phyloP scores from a whole-genome alignment of 192 early-diverging fungal species.

The Thamnidium elegans region DNA sequence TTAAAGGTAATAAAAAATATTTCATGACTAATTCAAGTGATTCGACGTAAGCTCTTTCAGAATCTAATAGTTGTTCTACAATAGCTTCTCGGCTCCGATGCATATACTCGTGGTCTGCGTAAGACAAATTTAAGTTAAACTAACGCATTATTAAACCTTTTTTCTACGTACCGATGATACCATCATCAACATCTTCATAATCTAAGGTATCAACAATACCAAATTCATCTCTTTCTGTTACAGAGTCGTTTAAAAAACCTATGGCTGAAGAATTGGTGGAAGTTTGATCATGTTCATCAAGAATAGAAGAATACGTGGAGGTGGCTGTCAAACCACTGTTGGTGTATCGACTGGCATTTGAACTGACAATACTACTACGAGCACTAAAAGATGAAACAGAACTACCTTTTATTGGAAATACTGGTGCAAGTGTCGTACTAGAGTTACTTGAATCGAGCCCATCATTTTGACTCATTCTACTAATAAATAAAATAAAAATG shows the following conservation, averaged over 20 bases:
- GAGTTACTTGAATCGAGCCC: constrained; percentile 3
- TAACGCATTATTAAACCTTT: too few relatives aligned
- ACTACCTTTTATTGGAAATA: not conserved
- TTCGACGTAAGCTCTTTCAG: constrained; percentile 27
- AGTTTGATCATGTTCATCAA: not conserved
- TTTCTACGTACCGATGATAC: constrained; percentile 22
- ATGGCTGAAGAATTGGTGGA: not conserved
- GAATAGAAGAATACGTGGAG: constrained; percentile 3
- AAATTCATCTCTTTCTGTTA: constrained; percentile 6
- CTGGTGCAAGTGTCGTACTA: not conserved
- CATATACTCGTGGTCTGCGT: constrained; percentile 26
- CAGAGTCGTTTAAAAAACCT: not conserved
- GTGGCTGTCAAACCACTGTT: not conserved
- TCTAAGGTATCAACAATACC: constrained; percentile 27
- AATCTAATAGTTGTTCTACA: constrained; percentile 20
- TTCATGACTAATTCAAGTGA: constrained; percentile 22
- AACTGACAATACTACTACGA: constrained; percentile 9
- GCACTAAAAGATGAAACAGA: not conserved
- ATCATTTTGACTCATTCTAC: not conserved
- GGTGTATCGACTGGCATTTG: not conserved
- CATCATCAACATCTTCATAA: constrained; percentile 32
- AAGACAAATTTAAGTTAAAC: constrained; percentile 7
- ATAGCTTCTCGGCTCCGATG: constrained; percentile 28
- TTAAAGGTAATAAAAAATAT: constrained; percentile 21
- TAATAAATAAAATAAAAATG: not conserved